Evolutionary conservation across 2,329 filamentous ascomycete species (phyloP), one percentile per base, ranked within the genome.

Genomic region (Leptographium radiaticola): DNA sequence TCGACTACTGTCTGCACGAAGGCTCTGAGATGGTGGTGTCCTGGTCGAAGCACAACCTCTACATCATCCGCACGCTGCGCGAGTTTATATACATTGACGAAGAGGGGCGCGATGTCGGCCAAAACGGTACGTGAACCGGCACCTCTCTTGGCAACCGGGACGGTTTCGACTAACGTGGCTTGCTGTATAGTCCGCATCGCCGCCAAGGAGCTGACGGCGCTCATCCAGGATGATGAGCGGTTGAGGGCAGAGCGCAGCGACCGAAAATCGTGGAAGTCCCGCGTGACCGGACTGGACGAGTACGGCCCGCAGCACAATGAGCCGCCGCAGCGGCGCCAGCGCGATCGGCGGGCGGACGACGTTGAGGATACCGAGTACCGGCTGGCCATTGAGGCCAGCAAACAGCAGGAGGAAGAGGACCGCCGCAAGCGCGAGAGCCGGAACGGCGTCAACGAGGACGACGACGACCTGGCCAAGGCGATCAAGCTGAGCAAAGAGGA

Each of bases 81-180:
- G 93, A 98, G 70, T 98, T 98, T 64, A 87, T 93, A 66, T 95
- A 97, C 67, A 81, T 95, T 52, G 93, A 98, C 61, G 93, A 98
- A 65, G 93, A 98, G 59, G 89, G 90, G 49, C 81, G 86, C 59
- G 93, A 98, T 66, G 93, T 98, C 50, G 93, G 93, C 53, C 89
- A 95, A 65, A 97, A 96, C 71, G 91, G 93, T 96, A 74, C 61
- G 82, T 43, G 20, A 10, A 13, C n/a, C 25, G 20, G 9, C 13
- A 18, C 42, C 31, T 52, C 10, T 30, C 34, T 5, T 25, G 3
- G 38, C 25, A 25, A 20, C 12, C 5, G 3, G 18, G n/a, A 2
- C 8, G 0, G 13, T 15, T 16, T 31, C n/a, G 12, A n/a, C 34
- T 49, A 49, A 49, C 18, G 18, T 36, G 33, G n/a, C 13, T 39